Evolutionary conservation across 352 stramenopile genomes (phyloP), one percentile per base, ranked within the genome.

Genomic region (Saprolegnia parasitica): DNA sequence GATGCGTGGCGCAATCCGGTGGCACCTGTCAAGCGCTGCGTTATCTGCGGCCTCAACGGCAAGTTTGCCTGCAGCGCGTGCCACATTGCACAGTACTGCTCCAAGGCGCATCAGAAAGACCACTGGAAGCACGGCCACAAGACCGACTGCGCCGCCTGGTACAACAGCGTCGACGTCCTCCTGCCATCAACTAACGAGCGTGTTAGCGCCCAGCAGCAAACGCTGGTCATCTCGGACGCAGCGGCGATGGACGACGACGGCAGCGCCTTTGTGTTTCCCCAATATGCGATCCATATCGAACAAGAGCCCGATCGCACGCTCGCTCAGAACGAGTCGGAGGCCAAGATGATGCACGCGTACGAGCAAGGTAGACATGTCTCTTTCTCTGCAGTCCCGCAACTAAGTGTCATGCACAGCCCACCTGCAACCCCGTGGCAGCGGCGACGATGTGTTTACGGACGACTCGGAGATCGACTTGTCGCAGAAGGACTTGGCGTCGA

Each of bases 261-360:
- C 15, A 88, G 81, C 57, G 89, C 81, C 71, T 91, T 80, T 77
- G 9, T 93, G 56, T 95, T 93, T 75, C 84, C 86, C 0, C 71
- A 86, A 65, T 86, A 89, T 61, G 74, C 85, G 21, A 67, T 95
- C n/a, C 82, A 89, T 60, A 93, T 93, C 45, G 86, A 94, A 58
- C 76, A 83, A 40, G 84, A 94, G 61, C 84, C 84, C 0, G 83
- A 92, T 63, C 77, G 73, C 29, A 74, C 72, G 46, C 74, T 86
- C 32, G 84, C 83, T 5, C 81, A 68, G 2, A 89, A 90, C 65
- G 81, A 89, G 80, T 85, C 77, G 32, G 85, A 95, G 76, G 81
- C 80, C 21, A 89, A 88, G 63, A 71, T 95, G 56, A 81, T 92
- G 55, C 76, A 76, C 0, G 80, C 86, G 42, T 94, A 90, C 61